Conservation (phyloP, 176 grass and related monocot genomes). For the Dactylis glomerata region DNA sequence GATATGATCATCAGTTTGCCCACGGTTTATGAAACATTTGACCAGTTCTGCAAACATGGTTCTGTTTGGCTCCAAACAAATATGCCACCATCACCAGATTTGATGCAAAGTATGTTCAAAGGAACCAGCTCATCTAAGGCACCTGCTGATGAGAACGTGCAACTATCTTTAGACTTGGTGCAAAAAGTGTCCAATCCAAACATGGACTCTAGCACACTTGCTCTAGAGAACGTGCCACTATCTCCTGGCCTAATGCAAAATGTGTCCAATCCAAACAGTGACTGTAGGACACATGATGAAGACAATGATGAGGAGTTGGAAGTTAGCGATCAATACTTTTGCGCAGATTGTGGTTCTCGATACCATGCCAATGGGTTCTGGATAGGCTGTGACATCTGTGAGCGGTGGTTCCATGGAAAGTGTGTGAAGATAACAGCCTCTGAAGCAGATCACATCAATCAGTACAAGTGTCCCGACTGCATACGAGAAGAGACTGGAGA, state of each 20-base stretch:
- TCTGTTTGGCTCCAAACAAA: not conserved
- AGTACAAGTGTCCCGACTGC: not conserved
- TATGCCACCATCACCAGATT: not conserved
- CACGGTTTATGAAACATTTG: not conserved
- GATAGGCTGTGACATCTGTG: not conserved
- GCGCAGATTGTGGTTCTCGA: not conserved
- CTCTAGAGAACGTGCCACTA: not conserved
- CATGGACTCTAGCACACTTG: not conserved
- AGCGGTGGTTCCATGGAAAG: not conserved
- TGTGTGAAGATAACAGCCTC: not conserved
- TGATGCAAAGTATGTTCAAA: not conserved
- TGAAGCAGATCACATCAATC: not conserved
- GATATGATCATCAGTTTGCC: not conserved
- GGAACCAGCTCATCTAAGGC: not conserved
- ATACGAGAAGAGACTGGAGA: not conserved
- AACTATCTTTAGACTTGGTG: not conserved
- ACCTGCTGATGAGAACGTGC: not conserved
- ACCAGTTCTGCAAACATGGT: not conserved
- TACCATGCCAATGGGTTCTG: slow-evolving; percentile 9
- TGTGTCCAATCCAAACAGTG: not conserved
- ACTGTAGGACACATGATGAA: not conserved
- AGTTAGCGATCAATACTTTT: not conserved
- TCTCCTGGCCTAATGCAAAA: not conserved
- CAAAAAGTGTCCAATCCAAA: not conserved
- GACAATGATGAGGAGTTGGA: not conserved